Base-by-base conservation (phyloP, 352 stramenopile species). In the Phytophthora foliorum region DNA sequence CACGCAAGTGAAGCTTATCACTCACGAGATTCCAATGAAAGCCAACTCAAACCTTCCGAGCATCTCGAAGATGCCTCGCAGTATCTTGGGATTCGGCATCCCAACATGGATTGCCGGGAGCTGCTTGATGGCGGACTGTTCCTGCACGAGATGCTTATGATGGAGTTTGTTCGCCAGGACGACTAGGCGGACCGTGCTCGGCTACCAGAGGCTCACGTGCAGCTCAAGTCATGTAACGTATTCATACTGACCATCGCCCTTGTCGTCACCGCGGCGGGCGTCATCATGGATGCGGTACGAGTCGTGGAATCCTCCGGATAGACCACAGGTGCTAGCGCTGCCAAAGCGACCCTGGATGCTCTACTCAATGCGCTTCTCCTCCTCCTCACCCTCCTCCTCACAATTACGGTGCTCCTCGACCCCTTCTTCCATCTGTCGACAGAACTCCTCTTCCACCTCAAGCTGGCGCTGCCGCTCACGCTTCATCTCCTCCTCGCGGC, bases 91-190 rank as follows among this genome's bases (percentile, higher is more conserved):
- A 34, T 34, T 34, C 29, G 29, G 29, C 29, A 34, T 34, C 29
- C 29, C 29, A 34, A 34, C 29, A 34, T n/a, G n/a, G n/a, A n/a
- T n/a, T n/a, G 77, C 9, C 69, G 81, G 25, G 75, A 89, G 21
- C 62, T 95, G 19, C 70, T 95, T n/a, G 72, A 92, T 36, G 72
- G 72, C 21, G 82, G 85, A n/a, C 64, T 82, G 36, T 94, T 95
- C 64, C 65, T 95, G 29, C 78, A 95, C 55, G 78, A 91, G 25
- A 88, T 95, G 79, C 72, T 95, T 29, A 77, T 74, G 39, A 83
- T 93, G 70, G 88, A 95, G 57, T 95, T 94, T 38, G 86, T 95
- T 53, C 82, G 82, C 53, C 86, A 91, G 48, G 82, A 93, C 58
- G 79, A 77, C 57, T 29, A 88, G 27, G 58, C 67, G 13, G 83